Evolutionary conservation across 371 early-diverging fungal genomes (phyloP).

Genomic region (Mortierella sp.): DNA sequence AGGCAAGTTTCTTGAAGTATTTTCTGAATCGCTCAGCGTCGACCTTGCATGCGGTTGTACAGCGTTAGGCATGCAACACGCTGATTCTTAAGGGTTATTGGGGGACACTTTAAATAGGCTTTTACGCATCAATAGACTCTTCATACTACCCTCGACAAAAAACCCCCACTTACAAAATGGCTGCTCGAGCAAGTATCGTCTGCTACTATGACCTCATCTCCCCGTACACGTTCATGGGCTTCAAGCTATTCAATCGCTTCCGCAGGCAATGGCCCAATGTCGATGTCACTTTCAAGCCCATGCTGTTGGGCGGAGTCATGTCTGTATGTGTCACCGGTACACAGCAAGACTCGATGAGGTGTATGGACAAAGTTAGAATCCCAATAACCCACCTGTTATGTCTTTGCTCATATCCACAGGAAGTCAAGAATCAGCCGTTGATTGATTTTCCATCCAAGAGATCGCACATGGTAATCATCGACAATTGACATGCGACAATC

Average conservation of each 20-base stretch:
- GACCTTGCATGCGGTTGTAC: too few relatives aligned
- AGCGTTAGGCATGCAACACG: too few relatives aligned
- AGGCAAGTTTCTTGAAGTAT: too few relatives aligned
- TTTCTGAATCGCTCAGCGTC: too few relatives aligned
- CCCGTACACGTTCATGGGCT: conserved; percentile 48
- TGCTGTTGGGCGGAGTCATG: conserved; percentile 51
- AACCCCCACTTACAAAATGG: conserved; percentile 15
- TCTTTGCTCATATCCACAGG: conserved; percentile 1
- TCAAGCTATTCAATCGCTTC: conserved; percentile 36
- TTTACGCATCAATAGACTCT: too few relatives aligned
- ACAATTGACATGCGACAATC: background rate
- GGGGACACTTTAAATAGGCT: too few relatives aligned
- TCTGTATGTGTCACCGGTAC: conserved; percentile 12
- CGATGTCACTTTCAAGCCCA: conserved; percentile 37
- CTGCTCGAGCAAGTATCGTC: conserved; percentile 33
- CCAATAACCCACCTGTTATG: too few relatives aligned
- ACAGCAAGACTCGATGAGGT: too few relatives aligned
- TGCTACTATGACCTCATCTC: conserved; percentile 49
- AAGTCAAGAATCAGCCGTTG: conserved; percentile 33
- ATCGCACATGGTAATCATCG: conserved; percentile 35
- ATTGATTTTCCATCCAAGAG: conserved; percentile 39
- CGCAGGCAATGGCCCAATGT: conserved; percentile 38
- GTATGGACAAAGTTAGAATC: too few relatives aligned
- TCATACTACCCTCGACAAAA: too few relatives aligned
- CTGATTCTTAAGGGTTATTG: too few relatives aligned